A percentile compares a stretch with the other conserved stretches of the same genome.
Evolutionary conservation across 1,284 basidiomycete genomes (phyloP).

Genomic region (Wallemia mellicola): DNA sequence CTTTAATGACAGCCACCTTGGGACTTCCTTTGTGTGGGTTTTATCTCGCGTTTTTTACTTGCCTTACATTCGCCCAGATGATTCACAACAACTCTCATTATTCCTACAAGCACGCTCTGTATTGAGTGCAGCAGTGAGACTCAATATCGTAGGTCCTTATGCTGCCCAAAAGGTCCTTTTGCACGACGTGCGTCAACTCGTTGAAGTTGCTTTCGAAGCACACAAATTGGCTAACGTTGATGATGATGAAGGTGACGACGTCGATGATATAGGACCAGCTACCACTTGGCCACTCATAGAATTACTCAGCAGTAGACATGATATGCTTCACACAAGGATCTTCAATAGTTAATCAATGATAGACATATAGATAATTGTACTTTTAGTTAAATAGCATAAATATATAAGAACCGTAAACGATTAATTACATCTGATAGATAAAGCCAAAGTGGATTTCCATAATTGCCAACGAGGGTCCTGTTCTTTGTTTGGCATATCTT

Average conservation of each 20-base stretch:
- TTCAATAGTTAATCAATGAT: constrained; percentile 41
- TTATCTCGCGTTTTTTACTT: background rate
- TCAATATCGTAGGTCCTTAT: constrained; percentile 82
- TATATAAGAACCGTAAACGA: no score
- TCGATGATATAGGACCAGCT: constrained; percentile 23
- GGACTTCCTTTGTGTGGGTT: constrained; percentile 36
- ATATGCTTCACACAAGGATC: constrained; percentile 76
- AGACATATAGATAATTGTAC: no score
- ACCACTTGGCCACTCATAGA: constrained; percentile 94
- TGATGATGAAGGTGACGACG: background rate
- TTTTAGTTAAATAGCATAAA: no score
- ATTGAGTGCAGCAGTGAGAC: constrained; percentile 62
- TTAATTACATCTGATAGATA: background rate
- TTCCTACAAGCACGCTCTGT: constrained; percentile 74
- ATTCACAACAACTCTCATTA: constrained; percentile 46
- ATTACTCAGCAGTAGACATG: constrained; percentile 62
- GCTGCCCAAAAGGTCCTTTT: constrained; percentile 61
- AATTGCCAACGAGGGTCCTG: background rate
- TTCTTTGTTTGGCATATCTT: background rate
- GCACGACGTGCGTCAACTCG: constrained; percentile 32
- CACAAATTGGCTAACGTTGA: background rate
- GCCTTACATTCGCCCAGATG: constrained; percentile 21
- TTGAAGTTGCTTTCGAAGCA: constrained; percentile 24
- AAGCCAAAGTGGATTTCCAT: background rate
- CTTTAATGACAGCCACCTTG: constrained; percentile 44